These are phyloP conservation scores for Thalassiosira livingstoniorum DNA, from an alignment of 352 stramenopile species.

Conservation along the genomic window DNA sequence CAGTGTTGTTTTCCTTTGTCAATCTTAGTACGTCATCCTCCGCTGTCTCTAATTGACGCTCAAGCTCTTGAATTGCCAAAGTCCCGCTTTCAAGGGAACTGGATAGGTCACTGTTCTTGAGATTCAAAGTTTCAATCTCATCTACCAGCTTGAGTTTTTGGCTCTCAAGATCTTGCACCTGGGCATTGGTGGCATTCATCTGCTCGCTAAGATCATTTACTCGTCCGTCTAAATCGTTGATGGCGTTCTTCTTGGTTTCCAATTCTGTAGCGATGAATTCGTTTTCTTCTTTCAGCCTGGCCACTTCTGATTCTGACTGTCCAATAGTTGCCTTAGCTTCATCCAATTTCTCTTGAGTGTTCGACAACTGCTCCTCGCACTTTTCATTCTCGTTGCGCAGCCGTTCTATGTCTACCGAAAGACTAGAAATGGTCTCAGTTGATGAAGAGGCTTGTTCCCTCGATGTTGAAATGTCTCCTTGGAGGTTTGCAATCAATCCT, in stretches of 20 bases:
- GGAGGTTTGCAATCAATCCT: neutral
- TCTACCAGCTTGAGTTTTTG: no score
- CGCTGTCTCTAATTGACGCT: constrained; percentile 24
- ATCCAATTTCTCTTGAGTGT: neutral
- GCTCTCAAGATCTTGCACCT: no score
- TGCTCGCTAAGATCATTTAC: neutral
- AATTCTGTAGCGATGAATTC: neutral
- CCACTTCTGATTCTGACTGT: neutral
- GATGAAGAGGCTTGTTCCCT: neutral
- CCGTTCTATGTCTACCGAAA: neutral
- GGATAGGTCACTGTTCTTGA: no score
- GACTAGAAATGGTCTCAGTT: no score
- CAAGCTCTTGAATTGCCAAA: no score
- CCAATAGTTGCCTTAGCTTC: neutral
- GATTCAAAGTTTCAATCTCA: no score
- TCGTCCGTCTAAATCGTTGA: neutral
- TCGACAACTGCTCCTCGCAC: neutral
- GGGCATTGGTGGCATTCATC: no score
- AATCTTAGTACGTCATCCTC: constrained; percentile 37
- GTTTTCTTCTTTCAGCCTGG: neutral
- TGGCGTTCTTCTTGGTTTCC: neutral
- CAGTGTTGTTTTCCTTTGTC: constrained; percentile 30
- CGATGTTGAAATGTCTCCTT: neutral
- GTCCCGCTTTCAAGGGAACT: no score
- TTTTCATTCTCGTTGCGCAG: neutral